phyloP scores from a whole-genome alignment of 2,329 filamentous ascomycete genomes.

The Helicocarpus griseus region DNA sequence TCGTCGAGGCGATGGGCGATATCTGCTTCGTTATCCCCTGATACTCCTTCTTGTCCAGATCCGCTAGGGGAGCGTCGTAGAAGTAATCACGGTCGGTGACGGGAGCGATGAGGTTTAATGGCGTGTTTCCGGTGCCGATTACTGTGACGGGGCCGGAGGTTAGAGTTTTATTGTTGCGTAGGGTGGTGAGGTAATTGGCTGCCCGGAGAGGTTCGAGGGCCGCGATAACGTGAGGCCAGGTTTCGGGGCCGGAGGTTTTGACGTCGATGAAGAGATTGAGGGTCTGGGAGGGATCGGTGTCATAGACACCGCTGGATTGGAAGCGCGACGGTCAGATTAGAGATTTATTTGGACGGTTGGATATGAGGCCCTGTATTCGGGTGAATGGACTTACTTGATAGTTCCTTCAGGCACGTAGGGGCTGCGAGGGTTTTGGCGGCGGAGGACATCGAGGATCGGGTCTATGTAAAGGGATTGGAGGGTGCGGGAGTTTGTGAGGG shows the following conservation, averaged over 20 bases:
- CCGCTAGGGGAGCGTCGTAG: conserved; percentile 48
- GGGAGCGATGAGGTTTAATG: conserved; percentile 38
- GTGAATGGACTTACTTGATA: conserved; percentile 33
- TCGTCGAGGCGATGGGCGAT: conserved; percentile 46
- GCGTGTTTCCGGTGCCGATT: conserved; percentile 52
- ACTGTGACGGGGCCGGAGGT: conserved; percentile 47
- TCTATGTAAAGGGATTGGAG: conserved; percentile 50
- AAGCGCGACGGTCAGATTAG: too few species aligned
- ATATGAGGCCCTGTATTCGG: not conserved
- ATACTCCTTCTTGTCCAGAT: conserved; percentile 32
- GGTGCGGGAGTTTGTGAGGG: conserved; percentile 44
- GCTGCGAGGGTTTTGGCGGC: conserved; percentile 46
- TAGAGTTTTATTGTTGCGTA: conserved; percentile 37
- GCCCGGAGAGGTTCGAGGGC: conserved; percentile 49
- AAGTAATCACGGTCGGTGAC: conserved; percentile 46
- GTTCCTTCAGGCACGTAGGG: conserved; percentile 40
- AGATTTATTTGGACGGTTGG: not conserved
- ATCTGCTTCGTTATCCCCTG: conserved; percentile 39
- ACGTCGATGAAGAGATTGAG: conserved; percentile 57
- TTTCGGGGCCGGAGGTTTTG: conserved; percentile 48
- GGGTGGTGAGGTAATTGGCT: conserved; percentile 44
- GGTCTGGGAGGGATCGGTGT: conserved; percentile 46
- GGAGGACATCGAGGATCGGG: conserved; percentile 47
- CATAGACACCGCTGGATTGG: conserved; percentile 48
- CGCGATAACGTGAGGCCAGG: conserved; percentile 47